These are phyloP conservation scores for Moringa oleifera DNA, from an alignment of 345 rosid genomes.

Conservation along the genomic window DNA sequence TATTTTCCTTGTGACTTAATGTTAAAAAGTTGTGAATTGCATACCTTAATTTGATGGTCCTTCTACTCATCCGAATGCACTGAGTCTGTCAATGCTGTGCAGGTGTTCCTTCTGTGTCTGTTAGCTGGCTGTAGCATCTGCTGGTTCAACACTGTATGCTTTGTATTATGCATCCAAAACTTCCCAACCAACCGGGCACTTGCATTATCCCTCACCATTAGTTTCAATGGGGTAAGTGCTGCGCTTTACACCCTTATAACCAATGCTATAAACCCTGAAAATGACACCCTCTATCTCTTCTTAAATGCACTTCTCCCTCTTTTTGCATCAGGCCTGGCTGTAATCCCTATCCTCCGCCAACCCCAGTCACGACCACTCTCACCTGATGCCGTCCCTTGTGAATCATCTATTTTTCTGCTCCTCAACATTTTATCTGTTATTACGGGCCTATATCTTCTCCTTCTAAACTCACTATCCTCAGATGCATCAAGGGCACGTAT, in stretches of 20 bases:
- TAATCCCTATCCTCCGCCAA: constrained; percentile 51
- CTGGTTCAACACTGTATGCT: constrained; percentile 91
- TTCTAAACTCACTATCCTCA: constrained; percentile 39
- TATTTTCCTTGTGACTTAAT: too few species aligned
- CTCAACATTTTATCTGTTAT: constrained; percentile 51
- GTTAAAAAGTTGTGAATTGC: too few species aligned
- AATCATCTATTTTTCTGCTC: constrained; percentile 45
- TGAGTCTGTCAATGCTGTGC: too few species aligned
- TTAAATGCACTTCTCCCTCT: constrained; percentile 59
- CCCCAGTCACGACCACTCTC: constrained; percentile 31
- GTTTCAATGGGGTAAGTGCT: constrained; percentile 75
- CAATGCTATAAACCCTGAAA: constrained; percentile 42
- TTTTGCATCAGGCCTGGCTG: constrained; percentile 33
- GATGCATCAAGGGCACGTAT: constrained; percentile 34
- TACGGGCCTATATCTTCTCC: constrained; percentile 66
- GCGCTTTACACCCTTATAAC: constrained; percentile 66
- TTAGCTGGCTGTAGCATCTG: constrained; percentile 78
- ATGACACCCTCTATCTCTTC: constrained; percentile 50
- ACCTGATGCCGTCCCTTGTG: constrained; percentile 24
- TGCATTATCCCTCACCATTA: constrained; percentile 65
- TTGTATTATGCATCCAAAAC: constrained; percentile 69
- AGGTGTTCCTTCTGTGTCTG: constrained; percentile 73
- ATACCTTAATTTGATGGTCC: too few species aligned
- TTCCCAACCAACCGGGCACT: constrained; percentile 55
- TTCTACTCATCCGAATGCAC: too few species aligned